Conservation (phyloP, 805 yeast species). For the Ogataea wickerhamii region DNA sequence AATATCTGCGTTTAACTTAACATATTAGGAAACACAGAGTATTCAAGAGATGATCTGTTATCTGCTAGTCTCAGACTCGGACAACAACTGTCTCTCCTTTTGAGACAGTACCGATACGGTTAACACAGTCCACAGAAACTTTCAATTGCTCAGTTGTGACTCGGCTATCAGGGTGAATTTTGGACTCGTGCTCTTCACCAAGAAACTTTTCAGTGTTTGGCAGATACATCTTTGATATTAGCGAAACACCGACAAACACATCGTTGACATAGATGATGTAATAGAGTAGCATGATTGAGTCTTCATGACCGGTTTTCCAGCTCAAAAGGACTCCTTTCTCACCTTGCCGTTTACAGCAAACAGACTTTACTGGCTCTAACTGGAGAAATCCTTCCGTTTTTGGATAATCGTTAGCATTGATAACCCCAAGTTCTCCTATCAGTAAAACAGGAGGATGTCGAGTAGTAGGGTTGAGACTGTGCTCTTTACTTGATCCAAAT, state of each 20-base stretch:
- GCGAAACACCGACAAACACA: slow-evolving; percentile 27
- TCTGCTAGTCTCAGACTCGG: background rate
- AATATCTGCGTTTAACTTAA: slow-evolving; percentile 1
- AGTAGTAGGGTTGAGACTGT: background rate
- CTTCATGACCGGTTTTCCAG: slow-evolving; percentile 23
- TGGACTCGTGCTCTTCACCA: background rate
- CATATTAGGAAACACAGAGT: background rate
- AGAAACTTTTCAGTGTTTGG: background rate
- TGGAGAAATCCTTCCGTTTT: slow-evolving; percentile 16
- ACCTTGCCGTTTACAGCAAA: background rate
- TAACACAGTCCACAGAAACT: slow-evolving; percentile 26
- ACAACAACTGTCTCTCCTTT: slow-evolving; percentile 9
- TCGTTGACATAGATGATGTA: slow-evolving; percentile 33
- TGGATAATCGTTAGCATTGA: slow-evolving; percentile 26
- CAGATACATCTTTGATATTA: slow-evolving; percentile 12
- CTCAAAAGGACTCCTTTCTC: slow-evolving; percentile 13
- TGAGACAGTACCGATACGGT: slow-evolving; percentile 18
- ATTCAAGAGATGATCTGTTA: background rate
- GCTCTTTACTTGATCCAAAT: background rate
- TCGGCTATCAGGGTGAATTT: background rate
- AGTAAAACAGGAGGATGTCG: slow-evolving; percentile 14
- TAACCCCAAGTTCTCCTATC: slow-evolving; percentile 23
- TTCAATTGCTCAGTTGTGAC: background rate
- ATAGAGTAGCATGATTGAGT: slow-evolving; percentile 18
- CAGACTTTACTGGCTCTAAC: slow-evolving; percentile 3